Conservation (phyloP, 805 yeast genomes). For the Candida alai region DNA sequence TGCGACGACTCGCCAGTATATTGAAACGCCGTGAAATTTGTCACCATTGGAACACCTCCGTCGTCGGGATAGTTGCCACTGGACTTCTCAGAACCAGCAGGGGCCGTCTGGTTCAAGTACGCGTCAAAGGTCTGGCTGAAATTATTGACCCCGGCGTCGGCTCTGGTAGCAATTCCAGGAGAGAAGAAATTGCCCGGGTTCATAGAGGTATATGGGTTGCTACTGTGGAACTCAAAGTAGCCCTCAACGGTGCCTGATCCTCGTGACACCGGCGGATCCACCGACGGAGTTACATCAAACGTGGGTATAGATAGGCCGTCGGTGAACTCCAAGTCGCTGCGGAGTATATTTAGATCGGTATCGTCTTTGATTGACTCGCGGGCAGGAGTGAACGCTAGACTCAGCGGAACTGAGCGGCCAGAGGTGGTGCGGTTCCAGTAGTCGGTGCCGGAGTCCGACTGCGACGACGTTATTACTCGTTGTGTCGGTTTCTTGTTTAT, state of each 20-base stretch:
- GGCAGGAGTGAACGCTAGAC: constrained; percentile 2
- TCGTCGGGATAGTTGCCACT: background rate
- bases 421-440: constrained; percentile 8
- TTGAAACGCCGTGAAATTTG: background rate
- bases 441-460: constrained; percentile 17
- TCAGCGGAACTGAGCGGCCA: constrained; percentile 4
- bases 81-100: background rate
- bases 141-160: constrained; percentile 6
- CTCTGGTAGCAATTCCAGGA: constrained; percentile 9
- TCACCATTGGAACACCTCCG: background rate
- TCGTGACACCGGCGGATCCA: constrained; percentile 26
- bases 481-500: constrained; percentile 9
- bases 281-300: constrained; percentile 25
- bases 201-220: background rate
- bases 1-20: too few species aligned
- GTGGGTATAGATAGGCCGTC: constrained; percentile 6
- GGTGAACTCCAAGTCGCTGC: constrained; percentile 7
- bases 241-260: constrained; percentile 6
- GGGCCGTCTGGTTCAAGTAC: constrained; percentile 7
- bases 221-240: constrained; percentile 7
- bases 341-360: constrained; percentile 1
- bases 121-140: constrained; percentile 12
- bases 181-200: constrained; percentile 12
- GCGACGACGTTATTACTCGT: constrained; percentile 14
- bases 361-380: constrained; percentile 1